These are phyloP conservation scores for Schizophyllum commune DNA, from an alignment of 1,284 basidiomycete species.

Conservation along the genomic window DNA sequence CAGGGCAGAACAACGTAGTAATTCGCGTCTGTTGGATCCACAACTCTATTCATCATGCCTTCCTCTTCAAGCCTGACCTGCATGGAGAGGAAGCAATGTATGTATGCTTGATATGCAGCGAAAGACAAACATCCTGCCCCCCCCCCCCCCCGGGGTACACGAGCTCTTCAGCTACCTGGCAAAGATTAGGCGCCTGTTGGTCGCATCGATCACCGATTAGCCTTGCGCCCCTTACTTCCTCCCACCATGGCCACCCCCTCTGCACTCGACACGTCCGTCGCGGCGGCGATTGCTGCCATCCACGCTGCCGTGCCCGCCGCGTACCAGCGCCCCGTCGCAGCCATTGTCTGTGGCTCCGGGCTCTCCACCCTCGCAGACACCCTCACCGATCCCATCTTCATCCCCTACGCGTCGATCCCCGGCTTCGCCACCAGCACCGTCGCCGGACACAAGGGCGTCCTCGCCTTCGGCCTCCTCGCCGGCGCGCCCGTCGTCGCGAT, in stretches of 20 bases:
- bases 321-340: constrained; percentile 54
- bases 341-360: constrained; percentile 75
- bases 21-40: no score
- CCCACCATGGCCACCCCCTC: not conserved
- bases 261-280: constrained; percentile 30
- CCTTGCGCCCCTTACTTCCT: not conserved
- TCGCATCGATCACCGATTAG: no score
- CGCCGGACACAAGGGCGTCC: constrained; percentile 63
- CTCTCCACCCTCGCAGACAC: constrained; percentile 56
- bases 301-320: constrained; percentile 29
- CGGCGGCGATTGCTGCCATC: constrained; percentile 18
- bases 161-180: no score
- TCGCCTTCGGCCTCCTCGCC: constrained; percentile 69
- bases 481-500: constrained; percentile 74
- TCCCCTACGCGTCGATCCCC: constrained; percentile 55
- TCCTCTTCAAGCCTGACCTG: no score
- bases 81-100: not conserved
- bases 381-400: constrained; percentile 43
- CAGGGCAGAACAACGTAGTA: no score
- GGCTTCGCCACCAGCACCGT: constrained; percentile 75
- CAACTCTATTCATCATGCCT: no score
- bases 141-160: no score
- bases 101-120: not conserved
- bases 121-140: no score
- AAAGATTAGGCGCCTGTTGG: no score